Conservation (phyloP, 345 rosid species). For the Citrus hindsii region DNA sequence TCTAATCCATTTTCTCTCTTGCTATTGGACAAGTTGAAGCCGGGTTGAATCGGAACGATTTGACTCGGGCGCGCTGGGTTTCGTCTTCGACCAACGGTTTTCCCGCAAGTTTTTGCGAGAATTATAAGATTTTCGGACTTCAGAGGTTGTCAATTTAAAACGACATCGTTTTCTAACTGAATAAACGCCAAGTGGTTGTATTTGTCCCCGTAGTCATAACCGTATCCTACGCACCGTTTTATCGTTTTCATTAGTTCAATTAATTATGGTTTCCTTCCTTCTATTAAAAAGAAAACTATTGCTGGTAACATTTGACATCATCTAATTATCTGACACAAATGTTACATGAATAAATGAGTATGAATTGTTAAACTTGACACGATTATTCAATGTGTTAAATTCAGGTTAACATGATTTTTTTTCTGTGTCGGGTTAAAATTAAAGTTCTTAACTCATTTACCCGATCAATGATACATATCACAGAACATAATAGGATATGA, state of each 20-base stretch:
- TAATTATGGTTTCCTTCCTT: too few relatives aligned
- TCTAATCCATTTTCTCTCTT: neutral
- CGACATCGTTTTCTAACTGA: neutral
- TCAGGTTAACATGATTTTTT: accelerated
- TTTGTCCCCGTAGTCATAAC: neutral
- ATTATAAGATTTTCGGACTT: neutral
- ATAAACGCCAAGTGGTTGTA: neutral
- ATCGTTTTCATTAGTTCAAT: too few relatives aligned
- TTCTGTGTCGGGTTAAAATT: too few relatives aligned
- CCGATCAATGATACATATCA: too few relatives aligned
- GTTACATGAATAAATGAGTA: too few relatives aligned
- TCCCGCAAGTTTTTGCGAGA: neutral
- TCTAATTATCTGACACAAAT: too few relatives aligned
- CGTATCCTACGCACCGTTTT: neutral
- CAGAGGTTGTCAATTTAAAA: neutral
- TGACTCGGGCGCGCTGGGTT: neutral
- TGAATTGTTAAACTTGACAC: too few relatives aligned
- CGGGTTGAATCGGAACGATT: neutral
- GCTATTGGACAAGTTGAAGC: neutral
- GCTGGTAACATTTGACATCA: too few relatives aligned
- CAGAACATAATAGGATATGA: too few relatives aligned
- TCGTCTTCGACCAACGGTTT: neutral
- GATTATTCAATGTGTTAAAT: accelerated
- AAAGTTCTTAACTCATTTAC: too few relatives aligned
- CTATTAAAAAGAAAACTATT: too few relatives aligned